Base-by-base conservation (phyloP, 208 protist genomes). In the Leishmania amazonensis region DNA sequence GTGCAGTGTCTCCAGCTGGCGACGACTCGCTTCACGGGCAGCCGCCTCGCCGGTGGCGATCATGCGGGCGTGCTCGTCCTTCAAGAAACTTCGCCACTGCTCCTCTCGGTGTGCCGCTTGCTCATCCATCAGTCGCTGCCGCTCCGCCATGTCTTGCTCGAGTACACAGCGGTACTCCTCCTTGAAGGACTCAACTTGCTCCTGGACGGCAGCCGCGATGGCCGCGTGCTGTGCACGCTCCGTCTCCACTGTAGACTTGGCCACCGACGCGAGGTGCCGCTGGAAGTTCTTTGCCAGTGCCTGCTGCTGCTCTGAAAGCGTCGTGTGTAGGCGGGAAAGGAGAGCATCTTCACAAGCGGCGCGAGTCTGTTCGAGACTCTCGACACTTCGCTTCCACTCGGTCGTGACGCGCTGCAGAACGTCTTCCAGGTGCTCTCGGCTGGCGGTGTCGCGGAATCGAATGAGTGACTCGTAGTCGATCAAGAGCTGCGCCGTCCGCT, bases 1-100 rank as follows among this genome's bases (percentile, higher is more conserved):
- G 74, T 89, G 85, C 49, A 95, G 82, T 15, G 87, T 84, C 49
- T 91, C 80, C 0, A 88, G 88, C 75, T 92, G 92, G 24, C 84
- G 76, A 45, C 64, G 58, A 28, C 58, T 81, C 17, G 67, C 21
- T 75, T 81, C 77, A 13, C 72, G 79, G 31, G 62, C 76, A 21
- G 70, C 81, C 60, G 62, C 68, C 40, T 86, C 80, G 8, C 77
- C 67, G 8, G 71, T 31, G 31, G 81, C 84, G 2, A 84, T 21
- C 42, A 84, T 65, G 73, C 81, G 79, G 21, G 75, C 75, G 58
- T 83, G 83, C 68, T 90, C 87, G 21, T 87, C 81, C 57, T 81
- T 81, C 7, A 90, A 13, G 67, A 90, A 78, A 19, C 31, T 28
- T 17, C 75, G 17, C 87, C 81, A 86, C 73, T 90, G 84, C 64